These are phyloP conservation scores for Cyclotella distinguenda DNA, from an alignment of 108 stramenopile species.

Conservation along the genomic window DNA sequence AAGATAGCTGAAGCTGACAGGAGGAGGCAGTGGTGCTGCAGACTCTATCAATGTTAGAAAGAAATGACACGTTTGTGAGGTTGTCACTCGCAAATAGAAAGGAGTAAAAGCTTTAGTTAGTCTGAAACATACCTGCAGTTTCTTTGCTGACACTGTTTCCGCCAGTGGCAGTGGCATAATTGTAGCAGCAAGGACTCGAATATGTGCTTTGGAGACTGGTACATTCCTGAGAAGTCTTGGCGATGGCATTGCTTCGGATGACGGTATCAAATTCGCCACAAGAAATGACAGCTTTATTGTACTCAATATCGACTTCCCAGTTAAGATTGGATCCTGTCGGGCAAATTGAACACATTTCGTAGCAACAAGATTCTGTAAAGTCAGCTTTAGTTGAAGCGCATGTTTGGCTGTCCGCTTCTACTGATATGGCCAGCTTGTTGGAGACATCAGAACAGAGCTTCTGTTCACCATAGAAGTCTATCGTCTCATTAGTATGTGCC, in stretches of 20 bases:
- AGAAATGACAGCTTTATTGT: slow-evolving; percentile 35
- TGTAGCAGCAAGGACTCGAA: slow-evolving; percentile 47
- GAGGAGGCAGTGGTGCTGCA: neutral
- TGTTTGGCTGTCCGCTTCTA: slow-evolving; percentile 33
- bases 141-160: slow-evolving; percentile 1
- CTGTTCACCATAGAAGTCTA: slow-evolving; percentile 34
- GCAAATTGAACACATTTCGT: slow-evolving; percentile 37
- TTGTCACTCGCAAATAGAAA: neutral
- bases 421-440: slow-evolving; percentile 41
- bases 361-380: slow-evolving; percentile 30
- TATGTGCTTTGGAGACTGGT: slow-evolving; percentile 33
- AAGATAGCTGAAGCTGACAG: neutral
- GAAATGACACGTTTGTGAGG: neutral
- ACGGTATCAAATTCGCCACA: slow-evolving; percentile 45
- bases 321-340: slow-evolving; percentile 43
- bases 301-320: slow-evolving; percentile 47
- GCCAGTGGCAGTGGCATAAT: slow-evolving; percentile 38
- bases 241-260: slow-evolving; percentile 24
- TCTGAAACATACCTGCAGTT: no score
- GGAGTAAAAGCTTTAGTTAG: neutral
- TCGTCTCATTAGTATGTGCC: slow-evolving; percentile 16
- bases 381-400: slow-evolving; percentile 28
- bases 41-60: neutral
- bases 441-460: slow-evolving; percentile 35
- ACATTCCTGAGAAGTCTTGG: slow-evolving; percentile 36